Evolutionary conservation across 148 eudicot genomes (phyloP).

Genomic region (Amaranthus cruentus): DNA sequence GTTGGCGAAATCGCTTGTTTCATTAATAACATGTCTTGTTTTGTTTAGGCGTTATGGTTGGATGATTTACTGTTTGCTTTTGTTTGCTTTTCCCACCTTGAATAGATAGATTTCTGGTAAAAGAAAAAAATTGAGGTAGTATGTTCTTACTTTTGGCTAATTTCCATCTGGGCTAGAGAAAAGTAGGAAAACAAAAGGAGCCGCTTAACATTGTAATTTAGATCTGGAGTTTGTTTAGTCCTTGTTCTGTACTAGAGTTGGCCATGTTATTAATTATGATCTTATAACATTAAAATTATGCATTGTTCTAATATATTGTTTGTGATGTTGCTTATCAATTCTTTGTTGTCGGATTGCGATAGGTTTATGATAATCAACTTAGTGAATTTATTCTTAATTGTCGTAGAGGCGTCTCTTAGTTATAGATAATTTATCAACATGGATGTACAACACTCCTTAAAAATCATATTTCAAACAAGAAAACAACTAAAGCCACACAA

Average conservation of each 20-base stretch:
- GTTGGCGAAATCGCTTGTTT: slow-evolving; percentile 3
- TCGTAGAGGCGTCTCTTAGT: too few relatives aligned
- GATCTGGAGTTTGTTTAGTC: neutral
- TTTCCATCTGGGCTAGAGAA: neutral
- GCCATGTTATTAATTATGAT: neutral
- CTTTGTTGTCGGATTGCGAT: too few relatives aligned
- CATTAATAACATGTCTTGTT: neutral
- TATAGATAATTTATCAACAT: too few relatives aligned
- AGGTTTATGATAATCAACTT: too few relatives aligned
- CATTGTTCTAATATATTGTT: neutral
- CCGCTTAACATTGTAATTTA: neutral
- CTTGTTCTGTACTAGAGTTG: neutral
- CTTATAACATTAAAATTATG: neutral
- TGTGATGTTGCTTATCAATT: too few relatives aligned
- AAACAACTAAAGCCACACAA: too few relatives aligned
- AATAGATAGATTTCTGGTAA: slow-evolving; percentile 7
- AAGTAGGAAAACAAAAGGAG: neutral
- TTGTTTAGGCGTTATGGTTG: slow-evolving; percentile 5
- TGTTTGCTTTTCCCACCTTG: neutral
- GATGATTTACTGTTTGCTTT: neutral
- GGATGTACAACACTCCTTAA: too few relatives aligned
- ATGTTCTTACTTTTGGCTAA: neutral
- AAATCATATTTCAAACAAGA: too few relatives aligned
- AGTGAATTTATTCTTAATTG: too few relatives aligned
- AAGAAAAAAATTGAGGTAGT: neutral